phyloP scores from a whole-genome alignment of 2,329 filamentous ascomycete genomes.

The Fusarium coicis region DNA sequence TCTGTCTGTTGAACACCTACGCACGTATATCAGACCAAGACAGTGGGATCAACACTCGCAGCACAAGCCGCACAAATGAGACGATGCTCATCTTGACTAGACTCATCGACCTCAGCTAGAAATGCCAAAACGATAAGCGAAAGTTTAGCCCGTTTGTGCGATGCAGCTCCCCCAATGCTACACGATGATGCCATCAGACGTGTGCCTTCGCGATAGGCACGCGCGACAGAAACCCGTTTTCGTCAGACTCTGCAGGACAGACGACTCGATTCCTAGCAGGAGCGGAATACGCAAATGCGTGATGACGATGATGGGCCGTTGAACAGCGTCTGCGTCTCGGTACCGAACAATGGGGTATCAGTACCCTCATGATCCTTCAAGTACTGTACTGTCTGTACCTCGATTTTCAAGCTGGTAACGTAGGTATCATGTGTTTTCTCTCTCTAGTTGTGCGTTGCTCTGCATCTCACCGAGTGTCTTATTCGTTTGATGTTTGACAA shows the following conservation, averaged over 20 bases:
- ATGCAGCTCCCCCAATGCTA: conserved; percentile 19
- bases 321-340: conserved; percentile 31
- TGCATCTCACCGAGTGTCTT: conserved; percentile 1
- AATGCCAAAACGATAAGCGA: conserved; percentile 31
- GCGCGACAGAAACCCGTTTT: conserved; percentile 11
- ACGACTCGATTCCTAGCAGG: conserved; percentile 17
- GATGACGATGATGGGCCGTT: conserved; percentile 36
- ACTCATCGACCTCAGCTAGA: conserved; percentile 17
- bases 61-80: not conserved
- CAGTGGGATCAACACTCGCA: not conserved
- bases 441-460: conserved; percentile 2
- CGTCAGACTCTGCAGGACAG: conserved; percentile 23
- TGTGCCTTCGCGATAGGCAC: conserved; percentile 33
- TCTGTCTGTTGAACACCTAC: not conserved
- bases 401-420: not conserved
- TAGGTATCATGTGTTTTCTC: conserved; percentile 17
- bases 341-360: conserved; percentile 39
- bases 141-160: conserved; percentile 9
- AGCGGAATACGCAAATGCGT: conserved; percentile 28
- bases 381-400: conserved; percentile 14
- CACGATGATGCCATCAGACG: conserved; percentile 36
- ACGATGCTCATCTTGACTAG: conserved; percentile 2
- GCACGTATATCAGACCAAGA: not conserved
- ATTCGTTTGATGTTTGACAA: conserved; percentile 26
- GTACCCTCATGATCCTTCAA: conserved; percentile 25